Conservation (phyloP, 2,329 filamentous ascomycete species). For the Neofusicoccum parvum region DNA sequence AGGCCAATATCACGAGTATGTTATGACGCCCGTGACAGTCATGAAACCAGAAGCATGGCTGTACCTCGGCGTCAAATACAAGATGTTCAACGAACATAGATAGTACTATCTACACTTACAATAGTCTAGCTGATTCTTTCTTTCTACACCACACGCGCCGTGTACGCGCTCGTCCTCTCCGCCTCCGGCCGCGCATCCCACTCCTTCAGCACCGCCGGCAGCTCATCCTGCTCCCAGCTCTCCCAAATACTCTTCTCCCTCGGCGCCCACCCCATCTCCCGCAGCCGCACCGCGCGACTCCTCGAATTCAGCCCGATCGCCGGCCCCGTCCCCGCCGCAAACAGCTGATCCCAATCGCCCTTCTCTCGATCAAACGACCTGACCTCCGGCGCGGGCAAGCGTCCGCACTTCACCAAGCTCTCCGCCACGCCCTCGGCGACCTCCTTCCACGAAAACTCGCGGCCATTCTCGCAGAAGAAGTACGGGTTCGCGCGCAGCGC, state of each 20-base stretch:
- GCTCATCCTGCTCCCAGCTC: conserved; percentile 47
- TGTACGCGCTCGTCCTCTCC: background rate
- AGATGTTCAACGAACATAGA: no score
- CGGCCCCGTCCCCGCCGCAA: conserved; percentile 27
- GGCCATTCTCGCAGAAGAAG: conserved; percentile 52
- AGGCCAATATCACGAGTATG: no score
- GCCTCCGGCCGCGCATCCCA: conserved; percentile 10
- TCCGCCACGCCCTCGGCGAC: conserved; percentile 43
- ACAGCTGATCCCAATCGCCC: conserved; percentile 43
- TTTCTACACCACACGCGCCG: background rate
- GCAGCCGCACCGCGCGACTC: conserved; percentile 47
- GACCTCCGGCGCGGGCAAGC: conserved; percentile 40
- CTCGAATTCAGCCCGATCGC: conserved; percentile 49
- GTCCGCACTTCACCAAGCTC: conserved; percentile 41
- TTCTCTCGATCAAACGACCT: conserved; percentile 31
- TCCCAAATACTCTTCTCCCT: conserved; percentile 46
- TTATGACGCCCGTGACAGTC: no score
- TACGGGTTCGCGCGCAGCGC: conserved; percentile 49
- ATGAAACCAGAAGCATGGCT: no score
- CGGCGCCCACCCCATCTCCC: conserved; percentile 50
- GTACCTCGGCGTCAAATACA: no score
- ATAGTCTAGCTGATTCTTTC: background rate
- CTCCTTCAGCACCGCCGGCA: conserved; percentile 42
- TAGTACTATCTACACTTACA: no score
- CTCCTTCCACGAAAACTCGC: conserved; percentile 49